A percentile compares a stretch with the other conserved stretches of the same genome.
Conservation (phyloP, 1,284 basidiomycete genomes). For the Malassezia obtusa region DNA sequence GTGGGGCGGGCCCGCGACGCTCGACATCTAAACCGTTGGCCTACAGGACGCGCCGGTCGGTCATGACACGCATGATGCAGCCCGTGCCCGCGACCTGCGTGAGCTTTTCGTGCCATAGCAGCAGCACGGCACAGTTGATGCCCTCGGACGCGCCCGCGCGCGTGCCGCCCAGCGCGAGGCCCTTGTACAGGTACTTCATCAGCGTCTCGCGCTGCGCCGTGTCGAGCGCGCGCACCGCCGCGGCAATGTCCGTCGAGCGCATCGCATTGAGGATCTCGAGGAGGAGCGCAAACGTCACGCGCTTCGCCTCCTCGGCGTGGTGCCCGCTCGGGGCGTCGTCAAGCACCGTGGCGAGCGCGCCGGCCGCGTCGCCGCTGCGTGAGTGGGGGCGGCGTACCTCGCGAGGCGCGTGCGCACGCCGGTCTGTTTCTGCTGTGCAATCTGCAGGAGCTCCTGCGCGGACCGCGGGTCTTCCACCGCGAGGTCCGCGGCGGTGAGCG, state of each 20-base stretch:
- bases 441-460: slow-evolving; percentile 62
- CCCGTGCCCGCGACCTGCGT: slow-evolving; percentile 91
- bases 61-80: slow-evolving; percentile 94
- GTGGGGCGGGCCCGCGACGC: slow-evolving; percentile 24
- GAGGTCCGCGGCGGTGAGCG: slow-evolving; percentile 64
- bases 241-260: slow-evolving; percentile 75
- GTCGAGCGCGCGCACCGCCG: slow-evolving; percentile 64
- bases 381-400: slow-evolving; percentile 22
- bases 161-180: slow-evolving; percentile 62
- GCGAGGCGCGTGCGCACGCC: slow-evolving; percentile 59
- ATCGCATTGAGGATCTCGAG: slow-evolving; percentile 90
- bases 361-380: slow-evolving; percentile 30
- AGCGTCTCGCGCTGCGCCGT: slow-evolving; percentile 77
- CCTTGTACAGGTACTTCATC: slow-evolving; percentile 99
- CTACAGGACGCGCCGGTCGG: slow-evolving; percentile 67
- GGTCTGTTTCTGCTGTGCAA: slow-evolving; percentile 64
- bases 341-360: slow-evolving; percentile 31
- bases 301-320: slow-evolving; percentile 32
- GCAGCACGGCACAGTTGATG: slow-evolving; percentile 60
- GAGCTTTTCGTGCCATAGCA: slow-evolving; percentile 93
- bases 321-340: slow-evolving; percentile 36
- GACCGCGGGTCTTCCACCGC: slow-evolving; percentile 76
- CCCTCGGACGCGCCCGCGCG: slow-evolving; percentile 17
- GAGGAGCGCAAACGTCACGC: slow-evolving; percentile 67
- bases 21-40: slow-evolving; percentile 15